Evolutionary conservation across 2,329 filamentous ascomycete species (phyloP).

Genomic region (Scleromitrula shiraiana): DNA sequence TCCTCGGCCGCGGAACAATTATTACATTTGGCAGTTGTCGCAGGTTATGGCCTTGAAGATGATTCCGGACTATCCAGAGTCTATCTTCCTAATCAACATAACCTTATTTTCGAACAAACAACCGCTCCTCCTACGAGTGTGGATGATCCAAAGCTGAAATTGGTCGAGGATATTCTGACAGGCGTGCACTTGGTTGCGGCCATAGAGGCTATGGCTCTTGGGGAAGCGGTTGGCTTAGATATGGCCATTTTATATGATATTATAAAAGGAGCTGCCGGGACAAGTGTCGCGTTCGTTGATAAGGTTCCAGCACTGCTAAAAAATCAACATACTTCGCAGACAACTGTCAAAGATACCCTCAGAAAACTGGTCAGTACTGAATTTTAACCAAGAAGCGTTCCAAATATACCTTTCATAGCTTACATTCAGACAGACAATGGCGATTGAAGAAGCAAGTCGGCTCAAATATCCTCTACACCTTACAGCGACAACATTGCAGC

Average conservation of each 20-base stretch:
- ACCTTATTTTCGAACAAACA: conserved; percentile 17
- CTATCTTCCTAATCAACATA: conserved; percentile 18
- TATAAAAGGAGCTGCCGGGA: conserved; percentile 34
- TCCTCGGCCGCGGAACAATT: conserved; percentile 31
- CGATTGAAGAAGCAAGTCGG: conserved; percentile 25
- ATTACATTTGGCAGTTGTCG: conserved; percentile 14
- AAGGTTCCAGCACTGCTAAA: conserved; percentile 31
- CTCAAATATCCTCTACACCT: conserved; percentile 32
- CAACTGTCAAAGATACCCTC: conserved; percentile 32
- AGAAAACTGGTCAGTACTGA: conserved; percentile 27
- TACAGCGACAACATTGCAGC: conserved; percentile 30
- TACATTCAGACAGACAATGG: conserved; percentile 28
- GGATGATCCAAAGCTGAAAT: conserved; percentile 32
- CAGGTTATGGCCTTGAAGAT: conserved; percentile 15
- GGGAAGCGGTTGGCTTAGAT: conserved; percentile 44
- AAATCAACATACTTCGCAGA: conserved; percentile 29
- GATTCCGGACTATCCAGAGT: conserved; percentile 19
- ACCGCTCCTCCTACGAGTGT: conserved; percentile 9
- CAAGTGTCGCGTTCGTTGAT: conserved; percentile 34
- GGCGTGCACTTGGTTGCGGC: conserved; percentile 49
- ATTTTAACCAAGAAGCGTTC: not conserved
- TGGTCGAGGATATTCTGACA: conserved; percentile 47
- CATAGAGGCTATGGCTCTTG: conserved; percentile 49
- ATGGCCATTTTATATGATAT: conserved; percentile 40
- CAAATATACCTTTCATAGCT: conserved; percentile 12